Evolutionary conservation across 176 grass and related monocot species (phyloP).

Genomic region (Oryza meyeriana): DNA sequence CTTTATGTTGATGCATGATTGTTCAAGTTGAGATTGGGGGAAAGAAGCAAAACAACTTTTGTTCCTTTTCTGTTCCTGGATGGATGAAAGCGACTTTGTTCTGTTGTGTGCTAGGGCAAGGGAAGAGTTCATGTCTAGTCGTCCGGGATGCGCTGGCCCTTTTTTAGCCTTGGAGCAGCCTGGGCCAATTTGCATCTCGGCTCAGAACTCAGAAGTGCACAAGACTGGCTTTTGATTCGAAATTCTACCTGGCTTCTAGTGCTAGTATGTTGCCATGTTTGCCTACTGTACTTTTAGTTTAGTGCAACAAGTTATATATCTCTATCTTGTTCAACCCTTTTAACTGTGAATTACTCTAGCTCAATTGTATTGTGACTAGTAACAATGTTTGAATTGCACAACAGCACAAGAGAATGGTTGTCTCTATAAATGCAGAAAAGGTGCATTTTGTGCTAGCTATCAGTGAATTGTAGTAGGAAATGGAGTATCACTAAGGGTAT

Average conservation of each 20-base stretch:
- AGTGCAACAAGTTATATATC: background rate
- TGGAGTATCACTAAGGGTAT: background rate
- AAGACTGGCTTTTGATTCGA: background rate
- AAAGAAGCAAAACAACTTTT: constrained; percentile 12
- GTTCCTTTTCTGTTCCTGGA: background rate
- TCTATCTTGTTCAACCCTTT: background rate
- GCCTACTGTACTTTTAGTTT: background rate
- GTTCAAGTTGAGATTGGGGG: background rate
- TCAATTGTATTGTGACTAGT: background rate
- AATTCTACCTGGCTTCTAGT: background rate
- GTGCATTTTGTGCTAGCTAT: background rate
- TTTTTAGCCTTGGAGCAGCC: background rate
- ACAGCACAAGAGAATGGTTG: background rate
- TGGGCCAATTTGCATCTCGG: background rate
- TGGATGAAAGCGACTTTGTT: constrained; percentile 23
- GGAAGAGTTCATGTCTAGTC: constrained; percentile 18
- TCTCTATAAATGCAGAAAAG: background rate
- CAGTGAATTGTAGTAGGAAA: background rate
- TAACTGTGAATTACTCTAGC: background rate
- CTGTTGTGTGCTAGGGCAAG: constrained; percentile 13
- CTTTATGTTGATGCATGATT: constrained; percentile 18
- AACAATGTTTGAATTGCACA: background rate
- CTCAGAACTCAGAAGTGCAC: background rate
- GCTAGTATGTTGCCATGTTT: background rate
- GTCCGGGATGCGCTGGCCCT: background rate